Conservation (phyloP, 345 rosid genomes). For the Leavenworthia alabamica region DNA sequence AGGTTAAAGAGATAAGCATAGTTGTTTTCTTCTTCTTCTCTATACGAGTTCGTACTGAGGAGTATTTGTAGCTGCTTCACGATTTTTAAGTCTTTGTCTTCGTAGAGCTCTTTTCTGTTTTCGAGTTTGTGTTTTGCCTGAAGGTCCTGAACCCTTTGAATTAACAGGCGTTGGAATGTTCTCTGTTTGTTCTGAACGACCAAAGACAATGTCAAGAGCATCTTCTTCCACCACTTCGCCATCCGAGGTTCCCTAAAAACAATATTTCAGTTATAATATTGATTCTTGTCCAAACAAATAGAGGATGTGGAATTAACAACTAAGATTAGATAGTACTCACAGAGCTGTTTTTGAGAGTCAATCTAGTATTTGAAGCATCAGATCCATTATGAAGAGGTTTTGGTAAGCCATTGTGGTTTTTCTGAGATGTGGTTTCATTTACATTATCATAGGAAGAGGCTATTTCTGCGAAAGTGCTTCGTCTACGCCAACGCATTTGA, state of each 20-base stretch:
- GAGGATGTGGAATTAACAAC: not conserved
- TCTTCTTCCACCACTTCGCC: constrained; percentile 20
- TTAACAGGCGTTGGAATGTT: not conserved
- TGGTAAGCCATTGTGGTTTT: constrained; percentile 3
- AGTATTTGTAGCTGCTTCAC: constrained; percentile 16
- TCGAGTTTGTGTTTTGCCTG: constrained; percentile 24
- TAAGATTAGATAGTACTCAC: constrained; percentile 17
- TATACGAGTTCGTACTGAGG: constrained; percentile 8
- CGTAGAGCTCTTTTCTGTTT: constrained; percentile 32
- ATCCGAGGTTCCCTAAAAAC: constrained; percentile 14
- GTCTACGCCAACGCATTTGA: constrained; percentile 60
- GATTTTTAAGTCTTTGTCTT: constrained; percentile 26
- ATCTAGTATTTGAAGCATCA: constrained; percentile 16
- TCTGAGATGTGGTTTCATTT: constrained; percentile 17
- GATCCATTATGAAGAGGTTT: constrained; percentile 12
- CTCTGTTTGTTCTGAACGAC: constrained; percentile 22
- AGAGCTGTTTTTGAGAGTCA: not conserved
- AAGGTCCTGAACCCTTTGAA: not conserved
- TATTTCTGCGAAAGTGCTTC: constrained; percentile 48
- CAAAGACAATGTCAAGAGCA: constrained; percentile 27
- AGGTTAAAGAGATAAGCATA: too few relatives aligned
- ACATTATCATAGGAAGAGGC: constrained; percentile 16
- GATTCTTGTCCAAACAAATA: not conserved
- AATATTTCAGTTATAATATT: not conserved
- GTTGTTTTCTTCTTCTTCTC: not conserved